Evolutionary conservation across 2,329 filamentous ascomycete species (phyloP).

Genomic region (Pestalotiopsis fici): DNA sequence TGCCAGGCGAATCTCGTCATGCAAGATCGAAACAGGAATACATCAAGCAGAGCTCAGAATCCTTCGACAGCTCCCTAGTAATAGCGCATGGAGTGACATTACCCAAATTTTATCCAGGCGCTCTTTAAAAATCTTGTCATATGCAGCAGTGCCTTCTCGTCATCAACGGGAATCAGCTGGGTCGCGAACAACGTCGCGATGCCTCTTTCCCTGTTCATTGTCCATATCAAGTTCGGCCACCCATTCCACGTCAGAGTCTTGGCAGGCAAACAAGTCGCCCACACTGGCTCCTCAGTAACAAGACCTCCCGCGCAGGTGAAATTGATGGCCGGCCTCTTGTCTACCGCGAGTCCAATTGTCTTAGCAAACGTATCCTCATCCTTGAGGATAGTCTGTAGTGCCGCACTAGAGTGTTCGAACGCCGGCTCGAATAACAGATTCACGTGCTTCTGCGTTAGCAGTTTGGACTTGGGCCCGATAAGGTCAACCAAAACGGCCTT

Average conservation of each 20-base stretch:
- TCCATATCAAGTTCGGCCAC: slow-evolving; percentile 48
- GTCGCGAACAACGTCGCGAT: slow-evolving; percentile 7
- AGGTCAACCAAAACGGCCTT: not conserved
- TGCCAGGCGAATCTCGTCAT: too few relatives aligned
- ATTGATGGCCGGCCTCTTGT: slow-evolving; percentile 27
- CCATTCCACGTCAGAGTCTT: slow-evolving; percentile 46
- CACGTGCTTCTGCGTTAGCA: slow-evolving; percentile 42
- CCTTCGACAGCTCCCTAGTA: not conserved
- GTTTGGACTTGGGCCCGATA: slow-evolving; percentile 45
- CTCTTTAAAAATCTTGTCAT: not conserved
- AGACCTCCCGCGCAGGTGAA: slow-evolving; percentile 36
- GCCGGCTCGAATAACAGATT: slow-evolving; percentile 48
- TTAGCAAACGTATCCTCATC: slow-evolving; percentile 3
- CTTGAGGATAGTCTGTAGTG: slow-evolving; percentile 10
- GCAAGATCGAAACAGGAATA: too few relatives aligned
- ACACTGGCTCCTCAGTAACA: slow-evolving; percentile 41
- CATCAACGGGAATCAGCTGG: slow-evolving; percentile 7
- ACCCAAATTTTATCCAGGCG: slow-evolving; percentile 5
- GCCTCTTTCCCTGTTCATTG: slow-evolving; percentile 4
- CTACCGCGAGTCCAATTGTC: slow-evolving; percentile 25
- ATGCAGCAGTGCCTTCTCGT: not conserved
- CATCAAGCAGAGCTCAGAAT: not conserved
- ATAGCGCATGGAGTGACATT: not conserved
- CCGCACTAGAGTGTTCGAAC: slow-evolving; percentile 29
- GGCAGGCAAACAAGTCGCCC: slow-evolving; percentile 32